Base-by-base conservation (phyloP, 371 early-diverging fungal species). In the Haplosporangium sp. region DNA sequence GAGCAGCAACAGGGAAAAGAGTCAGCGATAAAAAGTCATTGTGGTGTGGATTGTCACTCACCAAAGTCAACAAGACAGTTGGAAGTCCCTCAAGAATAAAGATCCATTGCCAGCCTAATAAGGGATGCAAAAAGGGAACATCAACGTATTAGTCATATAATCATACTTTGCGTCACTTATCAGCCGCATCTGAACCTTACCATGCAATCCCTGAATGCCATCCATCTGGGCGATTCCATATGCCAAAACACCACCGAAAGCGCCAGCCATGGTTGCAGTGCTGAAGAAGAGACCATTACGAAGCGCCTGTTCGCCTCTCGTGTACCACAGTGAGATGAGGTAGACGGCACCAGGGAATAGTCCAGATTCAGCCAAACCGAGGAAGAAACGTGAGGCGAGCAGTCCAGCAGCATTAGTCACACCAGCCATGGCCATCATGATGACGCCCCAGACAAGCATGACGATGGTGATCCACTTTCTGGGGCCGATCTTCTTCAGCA, bases 271-370 rank as follows among this genome's bases (percentile, higher is more conserved):
- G 3, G 91, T 86, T 5, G 90, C 81, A n/a, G 89, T 89, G 29
- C 87, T 74, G 80, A 90, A 93, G 80, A 94, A 94, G 38, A 91
- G 65, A 8, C 91, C 91, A 36, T 92, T 85, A 42, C 95, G 90
- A 55, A 86, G 82, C 10, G 93, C 91, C 72, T 88, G 88, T 80
- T 95, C 95, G 16, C 57, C 54, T 47, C 75, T 64, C 20, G 75
- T 75, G 55, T 95, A 96, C 91, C 95, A 96, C n/a, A 67, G 59
- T 13, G 69, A 86, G 82, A 76, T 91, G 86, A 70, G 83, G 64
- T 58, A 92, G 21, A 93, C 86, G 29, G 91, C 88, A 20, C 93
- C 94, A 23, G 95, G 95, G 56, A 92, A 92, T 54, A 94, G 86
- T 4, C 92, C 93, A 6, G 80, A 80, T 68, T 94, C 95, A 23